Percentiles rank a stretch among this genome's conserved stretches.
Conservation (phyloP, 345 rosid genomes). For the Excoecaria agallocha region DNA sequence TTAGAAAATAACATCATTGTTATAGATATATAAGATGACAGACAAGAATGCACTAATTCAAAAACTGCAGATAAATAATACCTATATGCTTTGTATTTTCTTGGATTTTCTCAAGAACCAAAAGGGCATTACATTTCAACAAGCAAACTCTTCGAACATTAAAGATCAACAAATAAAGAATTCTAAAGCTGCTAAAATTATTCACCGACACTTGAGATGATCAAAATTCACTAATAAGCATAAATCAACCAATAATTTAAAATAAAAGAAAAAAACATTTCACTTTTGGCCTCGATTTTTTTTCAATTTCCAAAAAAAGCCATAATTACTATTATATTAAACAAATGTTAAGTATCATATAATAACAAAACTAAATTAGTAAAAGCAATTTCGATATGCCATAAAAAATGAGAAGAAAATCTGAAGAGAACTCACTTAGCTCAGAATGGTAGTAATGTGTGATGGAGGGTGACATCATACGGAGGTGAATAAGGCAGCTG, state of each 20-base stretch:
- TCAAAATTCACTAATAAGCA: neutral
- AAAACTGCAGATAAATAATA: too few species aligned
- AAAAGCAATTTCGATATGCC: neutral
- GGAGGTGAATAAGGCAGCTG: neutral
- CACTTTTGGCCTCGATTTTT: neutral
- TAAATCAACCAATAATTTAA: neutral
- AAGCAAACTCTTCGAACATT: neutral
- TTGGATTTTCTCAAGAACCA: constrained; percentile 5
- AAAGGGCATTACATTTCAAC: neutral
- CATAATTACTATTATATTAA: neutral
- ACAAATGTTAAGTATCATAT: neutral
- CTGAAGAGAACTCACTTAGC: too few species aligned
- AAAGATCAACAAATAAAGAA: neutral
- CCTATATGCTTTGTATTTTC: neutral
- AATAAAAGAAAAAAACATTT: neutral
- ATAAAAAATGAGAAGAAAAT: neutral
- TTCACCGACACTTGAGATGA: neutral
- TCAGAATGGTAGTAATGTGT: neutral
- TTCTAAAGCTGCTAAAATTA: neutral
- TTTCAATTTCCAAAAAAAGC: neutral
- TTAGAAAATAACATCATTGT: too few species aligned
- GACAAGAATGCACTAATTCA: too few species aligned
- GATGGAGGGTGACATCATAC: neutral
- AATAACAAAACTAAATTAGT: neutral
- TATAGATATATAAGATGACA: too few species aligned